Percentiles rank a stretch among this genome's conserved stretches.
phyloP scores from a whole-genome alignment of 768 basidiomycete genomes.

The Leccinum barrowsii region DNA sequence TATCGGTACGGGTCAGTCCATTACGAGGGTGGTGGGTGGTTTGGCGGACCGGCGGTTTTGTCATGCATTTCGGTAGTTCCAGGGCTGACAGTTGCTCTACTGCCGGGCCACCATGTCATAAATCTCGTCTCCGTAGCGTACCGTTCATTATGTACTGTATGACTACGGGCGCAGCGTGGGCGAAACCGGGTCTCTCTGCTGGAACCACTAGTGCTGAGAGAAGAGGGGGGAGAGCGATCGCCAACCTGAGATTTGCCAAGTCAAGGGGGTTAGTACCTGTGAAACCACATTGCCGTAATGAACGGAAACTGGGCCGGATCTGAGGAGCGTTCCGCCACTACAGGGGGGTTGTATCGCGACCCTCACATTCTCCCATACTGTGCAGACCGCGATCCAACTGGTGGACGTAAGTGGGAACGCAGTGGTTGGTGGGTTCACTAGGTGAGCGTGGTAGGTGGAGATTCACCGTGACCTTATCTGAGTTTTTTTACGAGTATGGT shows the following conservation, averaged over 20 bases:
- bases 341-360: conserved; percentile 6
- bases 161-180: not conserved
- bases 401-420: conserved; percentile 17
- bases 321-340: conserved; percentile 19
- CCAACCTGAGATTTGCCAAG: conserved; percentile 21
- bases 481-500: conserved; percentile 17
- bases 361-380: conserved; percentile 5
- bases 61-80: conserved; percentile 3
- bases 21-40: conserved; percentile 14
- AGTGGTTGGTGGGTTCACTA: not conserved
- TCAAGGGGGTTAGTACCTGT: not conserved
- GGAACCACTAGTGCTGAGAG: not conserved
- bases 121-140: not conserved
- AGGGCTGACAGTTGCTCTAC: conserved; percentile 4
- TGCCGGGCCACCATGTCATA: not conserved
- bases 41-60: conserved; percentile 20
- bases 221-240: conserved; percentile 17
- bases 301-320: conserved; percentile 11
- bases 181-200: not conserved
- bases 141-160: conserved; percentile 14
- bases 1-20: conserved; percentile 10
- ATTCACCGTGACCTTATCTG: conserved; percentile 17
- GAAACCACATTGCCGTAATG: conserved; percentile 27
- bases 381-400: not conserved
- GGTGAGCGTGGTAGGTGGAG: not conserved